Base-by-base conservation (phyloP, 306 rosid species). In the Neltuma alba region DNA sequence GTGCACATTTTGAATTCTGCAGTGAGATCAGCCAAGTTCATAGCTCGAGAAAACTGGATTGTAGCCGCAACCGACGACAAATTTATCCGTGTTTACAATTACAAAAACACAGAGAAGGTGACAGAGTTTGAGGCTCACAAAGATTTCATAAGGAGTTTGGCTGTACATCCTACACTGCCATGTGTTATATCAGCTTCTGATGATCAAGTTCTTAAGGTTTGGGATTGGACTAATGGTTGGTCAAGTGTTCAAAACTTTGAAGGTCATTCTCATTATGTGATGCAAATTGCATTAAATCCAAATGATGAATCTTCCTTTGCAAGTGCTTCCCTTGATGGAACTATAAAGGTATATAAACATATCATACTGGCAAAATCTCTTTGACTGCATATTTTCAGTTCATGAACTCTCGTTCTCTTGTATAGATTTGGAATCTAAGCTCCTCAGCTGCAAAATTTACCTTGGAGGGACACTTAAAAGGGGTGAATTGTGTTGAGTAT, bases 11-110 rank as follows among this genome's bases (percentile, higher is more conserved):
- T 31, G 1, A 14, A 42, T 64, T 79, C 67, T 92, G 81, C 83
- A 92, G 92, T 92, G 5, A 92, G 97, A 86, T 87, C 97, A 42
- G 90, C 88, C 11, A 90, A 85, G 80, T 92, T 92, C 75, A 76
- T 92, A 20, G 82, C 83, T 63, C 71, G 88, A 0, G 45, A 92
- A 76, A 80, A 83, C 42, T 90, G 91, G 97, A 25, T 88, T 41
- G 81, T 90, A 1, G 81, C 89, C 2, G 89, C 85, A 1, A 41
- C 83, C 0, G 93, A 90, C 16, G 97, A 92, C 81, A 82, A 80
- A 15, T 84, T 72, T 44, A 87, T 92, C 37, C 88, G 86, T 0
- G 83, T 88, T 45, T 90, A 87, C 80, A 73, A 81, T 58, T 85
- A 78, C 20, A 66, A 84, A 2, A 86, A 78, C 0, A 33, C 44